Evolutionary conservation across 345 rosid species (phyloP).

Genomic region (thale cress (Arabidopsis thaliana)): TAIR10.1 NC_003076.8:23347001-23347500

Average conservation of each 20-base stretch:
- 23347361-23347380: constrained; percentile 29
- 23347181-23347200: constrained; percentile 59
- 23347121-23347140: background rate
- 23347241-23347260: constrained; percentile 80
- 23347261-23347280: constrained; percentile 88
- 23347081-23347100: constrained; percentile 51
- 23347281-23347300: constrained; percentile 89
- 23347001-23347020: background rate
- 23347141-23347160: background rate
- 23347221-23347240: constrained; percentile 59
- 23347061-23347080: constrained; percentile 45
- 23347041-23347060: constrained; percentile 43
- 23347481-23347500: constrained; percentile 40
- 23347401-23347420: constrained; percentile 78
- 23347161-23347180: background rate
- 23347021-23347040: constrained; percentile 45
- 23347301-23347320: background rate
- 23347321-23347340: background rate
- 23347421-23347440: constrained; percentile 79
- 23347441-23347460: constrained; percentile 90
- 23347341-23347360: background rate
- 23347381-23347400: background rate
- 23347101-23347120: background rate
- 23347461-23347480: constrained; percentile 98
- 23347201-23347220: constrained; percentile 77